A percentile compares a stretch with the other conserved stretches of the same genome.
These are phyloP conservation scores for Corynespora cassiicola DNA, from an alignment of 2,329 filamentous ascomycete genomes.

Conservation along the genomic window DNA sequence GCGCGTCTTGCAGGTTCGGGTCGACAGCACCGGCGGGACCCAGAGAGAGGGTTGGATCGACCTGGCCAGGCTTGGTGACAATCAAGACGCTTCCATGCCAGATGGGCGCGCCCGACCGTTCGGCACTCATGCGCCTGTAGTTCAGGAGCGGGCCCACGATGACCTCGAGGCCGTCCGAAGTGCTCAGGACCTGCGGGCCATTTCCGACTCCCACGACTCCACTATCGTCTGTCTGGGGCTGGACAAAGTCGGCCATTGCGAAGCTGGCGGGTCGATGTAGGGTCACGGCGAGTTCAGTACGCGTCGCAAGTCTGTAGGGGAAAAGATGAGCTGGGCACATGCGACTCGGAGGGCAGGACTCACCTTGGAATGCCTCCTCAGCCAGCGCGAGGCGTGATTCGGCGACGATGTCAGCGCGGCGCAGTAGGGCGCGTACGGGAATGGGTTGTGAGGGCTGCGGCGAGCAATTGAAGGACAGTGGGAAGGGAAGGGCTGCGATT, in stretches of 20 bases:
- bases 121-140: slow-evolving; percentile 74
- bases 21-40: slow-evolving; percentile 53
- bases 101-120: slow-evolving; percentile 48
- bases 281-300: background rate
- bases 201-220: slow-evolving; percentile 46
- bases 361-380: no score
- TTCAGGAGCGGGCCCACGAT: slow-evolving; percentile 78
- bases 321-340: no score
- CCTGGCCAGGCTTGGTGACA: slow-evolving; percentile 76
- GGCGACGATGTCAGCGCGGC: background rate
- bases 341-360: no score
- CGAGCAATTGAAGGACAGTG: slow-evolving; percentile 4
- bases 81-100: slow-evolving; percentile 90
- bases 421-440: slow-evolving; percentile 12
- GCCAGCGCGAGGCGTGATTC: background rate
- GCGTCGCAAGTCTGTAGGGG: no score
- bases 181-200: slow-evolving; percentile 53
- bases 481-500: background rate
- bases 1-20: slow-evolving; percentile 25
- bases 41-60: slow-evolving; percentile 67
- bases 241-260: slow-evolving; percentile 13
- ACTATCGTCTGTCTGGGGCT: slow-evolving; percentile 25
- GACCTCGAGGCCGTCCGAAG: slow-evolving; percentile 58
- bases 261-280: slow-evolving; percentile 2
- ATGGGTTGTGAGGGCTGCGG: slow-evolving; percentile 6